Conservation (phyloP, 2,329 filamentous ascomycete genomes). For the Cryphonectria japonica region DNA sequence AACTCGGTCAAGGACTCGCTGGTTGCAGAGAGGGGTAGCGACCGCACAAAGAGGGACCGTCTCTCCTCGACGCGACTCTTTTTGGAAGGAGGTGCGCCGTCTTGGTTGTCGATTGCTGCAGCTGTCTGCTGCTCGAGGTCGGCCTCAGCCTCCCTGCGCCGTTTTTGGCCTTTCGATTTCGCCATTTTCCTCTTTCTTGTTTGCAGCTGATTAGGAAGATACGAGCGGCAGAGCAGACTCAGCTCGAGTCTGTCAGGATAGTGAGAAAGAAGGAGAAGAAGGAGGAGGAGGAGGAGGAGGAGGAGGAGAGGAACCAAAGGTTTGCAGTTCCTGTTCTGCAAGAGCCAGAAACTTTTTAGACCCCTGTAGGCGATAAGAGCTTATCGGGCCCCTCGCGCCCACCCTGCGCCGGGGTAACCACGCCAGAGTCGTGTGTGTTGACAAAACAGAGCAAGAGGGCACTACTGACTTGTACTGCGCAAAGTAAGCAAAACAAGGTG, state of each 20-base stretch:
- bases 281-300: not conserved
- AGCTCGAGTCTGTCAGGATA: not conserved
- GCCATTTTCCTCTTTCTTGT: constrained; percentile 31
- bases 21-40: constrained; percentile 76
- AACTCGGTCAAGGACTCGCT: constrained; percentile 82
- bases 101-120: constrained; percentile 26
- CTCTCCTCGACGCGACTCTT: constrained; percentile 63
- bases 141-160: constrained; percentile 42
- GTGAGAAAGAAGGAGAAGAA: not conserved
- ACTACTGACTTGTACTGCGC: not conserved
- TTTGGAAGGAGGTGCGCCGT: constrained; percentile 48
- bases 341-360: constrained; percentile 27
- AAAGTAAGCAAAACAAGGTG: not conserved
- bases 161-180: constrained; percentile 39
- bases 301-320: too few relatives aligned
- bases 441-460: constrained; percentile 24
- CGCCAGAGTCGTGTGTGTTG: constrained; percentile 21
- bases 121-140: constrained; percentile 35
- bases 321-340: not conserved
- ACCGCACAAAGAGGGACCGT: constrained; percentile 87
- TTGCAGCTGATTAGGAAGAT: not conserved
- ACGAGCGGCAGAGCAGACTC: not conserved
- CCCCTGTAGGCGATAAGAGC: constrained; percentile 14
- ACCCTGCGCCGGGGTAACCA: constrained; percentile 29
- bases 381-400: constrained; percentile 9